Base-by-base conservation (phyloP, 768 basidiomycete species). In the Boletus rex-veris region DNA sequence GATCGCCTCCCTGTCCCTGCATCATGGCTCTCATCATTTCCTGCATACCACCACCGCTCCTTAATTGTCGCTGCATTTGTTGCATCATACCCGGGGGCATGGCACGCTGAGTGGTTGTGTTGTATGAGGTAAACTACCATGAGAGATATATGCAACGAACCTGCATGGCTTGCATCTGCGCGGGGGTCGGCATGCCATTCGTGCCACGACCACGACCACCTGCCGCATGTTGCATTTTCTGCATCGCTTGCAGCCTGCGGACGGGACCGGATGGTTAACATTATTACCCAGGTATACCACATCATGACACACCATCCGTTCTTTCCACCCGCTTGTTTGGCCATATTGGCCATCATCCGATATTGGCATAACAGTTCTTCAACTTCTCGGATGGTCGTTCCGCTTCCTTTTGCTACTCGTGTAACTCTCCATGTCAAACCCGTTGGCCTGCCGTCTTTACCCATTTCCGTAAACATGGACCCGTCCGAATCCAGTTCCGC, bases 11-110 rank as follows among this genome's bases (percentile, higher is more conserved):
- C 62, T 90, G 86, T 10, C 92, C 90, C 63, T 93, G 92, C 90
- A 97, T 94, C 91, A 98, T 94, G 26, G 89, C 86, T 68, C 89
- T 90, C 93, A 96, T 93, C 92, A 96, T 96, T 63, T 96, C 93
- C 69, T 94, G 90, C 85, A 97, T 88, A 42, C 92, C 92, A 19
- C 92, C 91, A 9, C 90, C 90, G 51, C 85, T 73, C 52, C 87
- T 77, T 67, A 90, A 74, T 64, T 90, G 87, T 48, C 84, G 77
- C 66, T 91, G 92, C 85, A 98, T 86, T 67, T 98, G 89, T 66
- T 93, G 90, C 58, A 98, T 72, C 88, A 96, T 90, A 30, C 94
- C 96, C 6, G 96, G 92, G 1, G 96, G 96, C 82, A 98, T 86
- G 37, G 94, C 80, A 54, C 92, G 88, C 88, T 97, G 52, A 44